Percentiles rank a stretch among this genome's conserved stretches.
These are phyloP conservation scores for Plectranthus barbatus DNA, from an alignment of 257 asterid species.

Conservation along the genomic window DNA sequence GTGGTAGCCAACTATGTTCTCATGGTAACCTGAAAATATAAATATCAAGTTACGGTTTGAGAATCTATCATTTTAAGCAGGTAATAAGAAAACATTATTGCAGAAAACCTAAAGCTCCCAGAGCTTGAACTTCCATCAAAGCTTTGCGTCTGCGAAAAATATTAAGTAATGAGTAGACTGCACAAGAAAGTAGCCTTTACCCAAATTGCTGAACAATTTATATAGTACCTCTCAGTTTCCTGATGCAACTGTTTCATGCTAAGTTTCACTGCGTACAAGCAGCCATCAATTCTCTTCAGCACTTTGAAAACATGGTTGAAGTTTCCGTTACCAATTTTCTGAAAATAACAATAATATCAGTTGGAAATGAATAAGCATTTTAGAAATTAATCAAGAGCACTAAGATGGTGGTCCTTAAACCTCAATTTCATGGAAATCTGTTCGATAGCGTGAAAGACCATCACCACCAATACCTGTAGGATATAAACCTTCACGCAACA, in stretches of 20 bases:
- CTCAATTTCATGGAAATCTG: slow-evolving; percentile 10
- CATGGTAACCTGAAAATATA: slow-evolving; percentile 62
- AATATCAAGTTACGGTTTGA: not conserved
- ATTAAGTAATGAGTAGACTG: slow-evolving; percentile 6
- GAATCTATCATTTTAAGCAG: not conserved
- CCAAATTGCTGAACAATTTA: not conserved
- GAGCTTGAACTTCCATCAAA: slow-evolving; percentile 89
- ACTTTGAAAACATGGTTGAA: slow-evolving; percentile 81
- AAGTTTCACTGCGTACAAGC: slow-evolving; percentile 82
- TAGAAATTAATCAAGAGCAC: not conserved
- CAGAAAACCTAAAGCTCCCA: slow-evolving; percentile 79
- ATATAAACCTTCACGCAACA: slow-evolving; percentile 33
- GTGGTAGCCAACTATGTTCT: slow-evolving; percentile 70
- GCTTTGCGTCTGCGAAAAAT: slow-evolving; percentile 67
- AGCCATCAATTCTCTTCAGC: slow-evolving; percentile 85
- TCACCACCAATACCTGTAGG: not conserved
- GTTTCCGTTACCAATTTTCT: slow-evolving; percentile 77
- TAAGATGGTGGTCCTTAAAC: not conserved
- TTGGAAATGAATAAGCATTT: not conserved
- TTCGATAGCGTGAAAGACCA: slow-evolving; percentile 2
- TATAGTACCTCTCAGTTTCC: slow-evolving; percentile 66
- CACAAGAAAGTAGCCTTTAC: slow-evolving; percentile 1
- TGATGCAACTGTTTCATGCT: slow-evolving; percentile 61
- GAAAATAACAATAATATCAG: not conserved
- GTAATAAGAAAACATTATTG: not conserved